These are phyloP conservation scores for Dissophora ornata DNA, from an alignment of 192 early-diverging fungal genomes.

Conservation along the genomic window DNA sequence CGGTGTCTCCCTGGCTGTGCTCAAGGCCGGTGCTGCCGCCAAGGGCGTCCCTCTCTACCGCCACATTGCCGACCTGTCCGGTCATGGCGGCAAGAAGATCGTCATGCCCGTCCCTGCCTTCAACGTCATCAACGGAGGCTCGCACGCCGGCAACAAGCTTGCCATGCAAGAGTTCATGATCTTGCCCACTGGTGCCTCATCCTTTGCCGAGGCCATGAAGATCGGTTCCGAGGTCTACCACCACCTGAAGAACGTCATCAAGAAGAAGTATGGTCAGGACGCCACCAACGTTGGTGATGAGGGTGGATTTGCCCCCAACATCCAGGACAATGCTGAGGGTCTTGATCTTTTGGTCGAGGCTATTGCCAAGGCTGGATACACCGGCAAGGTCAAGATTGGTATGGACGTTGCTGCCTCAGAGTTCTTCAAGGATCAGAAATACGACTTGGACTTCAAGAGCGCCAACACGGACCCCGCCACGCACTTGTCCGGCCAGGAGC, in stretches of 20 bases:
- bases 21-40: constrained; percentile 94
- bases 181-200: constrained; percentile 91
- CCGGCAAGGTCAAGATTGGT: constrained; percentile 94
- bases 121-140: constrained; percentile 99
- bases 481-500: constrained; percentile 77
- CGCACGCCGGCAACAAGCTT: constrained; percentile 99
- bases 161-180: constrained; percentile 99
- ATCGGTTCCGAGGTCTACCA: constrained; percentile 99
- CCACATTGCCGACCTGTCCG: constrained; percentile 93
- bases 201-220: constrained; percentile 97
- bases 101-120: constrained; percentile 97
- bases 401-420: constrained; percentile 99
- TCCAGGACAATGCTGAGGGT: constrained; percentile 96
- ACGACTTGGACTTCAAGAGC: constrained; percentile 99
- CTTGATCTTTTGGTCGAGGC: constrained; percentile 91
- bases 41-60: constrained; percentile 96
- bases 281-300: constrained; percentile 99
- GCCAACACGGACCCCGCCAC: constrained; percentile 79
- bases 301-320: constrained; percentile 99
- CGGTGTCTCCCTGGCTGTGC: constrained; percentile 96
- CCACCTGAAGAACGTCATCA: constrained; percentile 95
- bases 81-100: constrained; percentile 79
- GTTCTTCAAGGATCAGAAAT: constrained; percentile 96
- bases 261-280: constrained; percentile 98
- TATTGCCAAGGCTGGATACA: constrained; percentile 95